phyloP scores from a whole-genome alignment of 2,329 filamentous ascomycete genomes.

The Huntiella abstrusa region DNA sequence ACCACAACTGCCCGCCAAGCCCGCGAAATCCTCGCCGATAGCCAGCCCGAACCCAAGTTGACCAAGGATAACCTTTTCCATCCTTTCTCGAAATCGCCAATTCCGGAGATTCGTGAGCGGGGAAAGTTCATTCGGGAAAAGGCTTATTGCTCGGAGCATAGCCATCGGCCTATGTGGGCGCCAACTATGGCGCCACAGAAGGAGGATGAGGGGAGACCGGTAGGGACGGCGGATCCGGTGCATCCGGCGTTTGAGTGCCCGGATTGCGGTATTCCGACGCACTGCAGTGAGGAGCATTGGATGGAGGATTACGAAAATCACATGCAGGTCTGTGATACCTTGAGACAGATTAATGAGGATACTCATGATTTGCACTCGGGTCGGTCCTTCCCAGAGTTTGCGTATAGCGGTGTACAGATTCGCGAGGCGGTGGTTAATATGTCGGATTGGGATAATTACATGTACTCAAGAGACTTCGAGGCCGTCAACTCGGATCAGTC shows the following conservation, averaged over 20 bases:
- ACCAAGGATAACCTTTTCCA: constrained; percentile 77
- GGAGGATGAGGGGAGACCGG: constrained; percentile 39
- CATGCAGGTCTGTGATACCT: constrained; percentile 75
- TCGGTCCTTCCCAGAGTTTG: constrained; percentile 81
- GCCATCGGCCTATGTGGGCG: constrained; percentile 58
- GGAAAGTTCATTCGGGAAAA: constrained; percentile 85
- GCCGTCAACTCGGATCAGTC: constrained; percentile 80
- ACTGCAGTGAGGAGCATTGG: constrained; percentile 90
- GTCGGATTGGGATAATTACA: constrained; percentile 95
- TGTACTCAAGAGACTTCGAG: constrained; percentile 81
- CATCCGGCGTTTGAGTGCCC: constrained; percentile 91
- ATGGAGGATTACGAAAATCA: constrained; percentile 89
- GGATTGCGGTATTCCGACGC: constrained; percentile 84
- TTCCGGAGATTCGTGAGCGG: constrained; percentile 68
- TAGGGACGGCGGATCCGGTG: constrained; percentile 37
- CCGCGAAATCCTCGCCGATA: constrained; percentile 12
- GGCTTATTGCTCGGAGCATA: constrained; percentile 81
- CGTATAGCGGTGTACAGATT: constrained; percentile 74
- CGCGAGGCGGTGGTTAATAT: constrained; percentile 90
- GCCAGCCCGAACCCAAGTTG: constrained; percentile 23
- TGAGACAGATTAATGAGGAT: constrained; percentile 91
- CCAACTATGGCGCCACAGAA: constrained; percentile 45
- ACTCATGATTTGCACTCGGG: constrained; percentile 88
- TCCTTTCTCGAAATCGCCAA: constrained; percentile 72
- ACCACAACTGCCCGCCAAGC: constrained; percentile 2